These are phyloP conservation scores for Xerocomus minutiporus DNA, from an alignment of 1,284 basidiomycete genomes.

Conservation along the genomic window DNA sequence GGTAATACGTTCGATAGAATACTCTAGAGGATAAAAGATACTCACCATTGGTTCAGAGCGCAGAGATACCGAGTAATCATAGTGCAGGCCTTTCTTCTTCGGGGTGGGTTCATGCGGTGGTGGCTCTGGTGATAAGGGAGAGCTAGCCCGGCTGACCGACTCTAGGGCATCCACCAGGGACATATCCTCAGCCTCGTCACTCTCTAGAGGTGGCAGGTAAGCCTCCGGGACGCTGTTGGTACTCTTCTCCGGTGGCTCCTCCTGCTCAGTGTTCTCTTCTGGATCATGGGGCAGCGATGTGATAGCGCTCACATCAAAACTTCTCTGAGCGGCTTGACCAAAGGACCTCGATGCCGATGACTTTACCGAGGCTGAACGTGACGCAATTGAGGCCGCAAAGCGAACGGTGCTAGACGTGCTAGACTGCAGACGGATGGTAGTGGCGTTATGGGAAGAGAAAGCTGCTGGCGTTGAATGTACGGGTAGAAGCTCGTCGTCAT, in stretches of 20 bases:
- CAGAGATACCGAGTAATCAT: slow-evolving; percentile 60
- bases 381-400: slow-evolving; percentile 66
- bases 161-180: slow-evolving; percentile 59
- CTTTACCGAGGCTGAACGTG: slow-evolving; percentile 44
- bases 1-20: slow-evolving; percentile 1
- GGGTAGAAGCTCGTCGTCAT: slow-evolving; percentile 38
- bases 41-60: slow-evolving; percentile 62
- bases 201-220: slow-evolving; percentile 46
- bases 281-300: slow-evolving; percentile 46
- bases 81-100: slow-evolving; percentile 47
- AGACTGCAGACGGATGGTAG: slow-evolving; percentile 47
- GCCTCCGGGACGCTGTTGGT: slow-evolving; percentile 48
- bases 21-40: slow-evolving; percentile 1
- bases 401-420: slow-evolving; percentile 62
- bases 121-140: slow-evolving; percentile 40
- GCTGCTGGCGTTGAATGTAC: slow-evolving; percentile 63
- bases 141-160: slow-evolving; percentile 53
- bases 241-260: slow-evolving; percentile 37
- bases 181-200: slow-evolving; percentile 39
- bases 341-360: slow-evolving; percentile 34
- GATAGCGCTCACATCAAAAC: slow-evolving; percentile 59
- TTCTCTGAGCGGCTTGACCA: slow-evolving; percentile 36
- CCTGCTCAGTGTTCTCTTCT: slow-evolving; percentile 38
- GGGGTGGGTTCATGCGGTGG: slow-evolving; percentile 39
- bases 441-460: slow-evolving; percentile 39